A percentile compares a stretch with the other conserved stretches of the same genome.
Evolutionary conservation across 257 asterid species (phyloP).

Genomic region (Nicotiana tomentosiformis): DNA sequence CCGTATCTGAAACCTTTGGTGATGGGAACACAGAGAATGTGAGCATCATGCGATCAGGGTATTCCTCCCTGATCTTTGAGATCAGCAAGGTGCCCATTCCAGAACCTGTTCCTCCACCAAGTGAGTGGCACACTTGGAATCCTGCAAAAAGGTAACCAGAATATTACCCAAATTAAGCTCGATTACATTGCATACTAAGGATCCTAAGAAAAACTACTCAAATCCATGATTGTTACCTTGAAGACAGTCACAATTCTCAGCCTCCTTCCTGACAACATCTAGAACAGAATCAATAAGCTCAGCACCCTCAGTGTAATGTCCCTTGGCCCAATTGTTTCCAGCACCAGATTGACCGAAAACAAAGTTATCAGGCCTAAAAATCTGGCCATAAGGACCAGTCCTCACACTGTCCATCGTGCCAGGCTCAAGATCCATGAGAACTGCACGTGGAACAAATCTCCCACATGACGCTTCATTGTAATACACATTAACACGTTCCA

Average conservation of each 20-base stretch:
- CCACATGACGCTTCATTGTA: slow-evolving; percentile 90
- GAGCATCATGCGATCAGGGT: slow-evolving; percentile 84
- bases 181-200: background rate
- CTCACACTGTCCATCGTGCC: slow-evolving; percentile 96
- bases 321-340: slow-evolving; percentile 86
- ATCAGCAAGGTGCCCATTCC: slow-evolving; percentile 82
- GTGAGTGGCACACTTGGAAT: slow-evolving; percentile 78
- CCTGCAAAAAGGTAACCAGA: slow-evolving; percentile 26
- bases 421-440: slow-evolving; percentile 94
- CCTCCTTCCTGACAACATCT: slow-evolving; percentile 80
- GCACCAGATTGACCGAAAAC: slow-evolving; percentile 90
- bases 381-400: slow-evolving; percentile 80
- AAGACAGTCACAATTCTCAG: slow-evolving; percentile 84
- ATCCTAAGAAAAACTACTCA: background rate
- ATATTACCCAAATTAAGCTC: too few relatives aligned
- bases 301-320: slow-evolving; percentile 88
- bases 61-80: slow-evolving; percentile 78
- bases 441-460: slow-evolving; percentile 90
- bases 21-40: slow-evolving; percentile 85
- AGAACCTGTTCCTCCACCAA: slow-evolving; percentile 90
- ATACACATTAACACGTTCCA: slow-evolving; percentile 87
- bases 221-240: slow-evolving; percentile 45
- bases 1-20: slow-evolving; percentile 81
- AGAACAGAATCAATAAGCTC: slow-evolving; percentile 84
- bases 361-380: slow-evolving; percentile 77